Percentiles rank a stretch among this genome's conserved stretches.
These are phyloP conservation scores for Backusella australiensis DNA, from an alignment of 192 early-diverging fungal species.

Conservation along the genomic window DNA sequence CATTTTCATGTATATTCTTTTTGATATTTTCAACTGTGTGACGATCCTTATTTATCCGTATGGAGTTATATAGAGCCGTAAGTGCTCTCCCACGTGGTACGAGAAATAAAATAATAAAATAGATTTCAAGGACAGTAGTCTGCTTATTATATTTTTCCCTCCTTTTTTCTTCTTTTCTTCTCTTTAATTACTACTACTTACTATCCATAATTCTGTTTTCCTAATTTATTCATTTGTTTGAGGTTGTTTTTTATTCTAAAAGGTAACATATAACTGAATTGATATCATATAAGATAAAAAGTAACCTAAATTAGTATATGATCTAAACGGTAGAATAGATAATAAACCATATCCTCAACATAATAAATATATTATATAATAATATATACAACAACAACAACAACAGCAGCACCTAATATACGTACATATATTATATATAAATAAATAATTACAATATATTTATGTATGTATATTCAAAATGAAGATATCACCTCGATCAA, in stretches of 20 bases:
- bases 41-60: not conserved
- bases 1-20: not conserved
- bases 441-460: not conserved
- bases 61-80: not conserved
- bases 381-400: not conserved
- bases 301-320: not conserved
- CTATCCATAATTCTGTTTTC: not conserved
- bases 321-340: not conserved
- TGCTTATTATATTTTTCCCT: not conserved
- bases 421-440: not conserved
- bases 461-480: not conserved
- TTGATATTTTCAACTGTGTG: not conserved
- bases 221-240: not conserved
- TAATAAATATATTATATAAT: too few species aligned
- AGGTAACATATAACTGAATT: slow-evolving; percentile 1
- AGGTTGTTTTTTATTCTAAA: not conserved
- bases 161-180: not conserved
- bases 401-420: not conserved
- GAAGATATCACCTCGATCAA: slow-evolving; percentile 14
- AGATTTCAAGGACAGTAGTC: slow-evolving; percentile 3
- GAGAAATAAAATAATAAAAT: slow-evolving; percentile 6
- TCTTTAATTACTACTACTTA: not conserved
- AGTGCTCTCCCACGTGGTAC: slow-evolving; percentile 3
- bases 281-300: not conserved
- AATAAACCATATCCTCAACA: not conserved